Evolutionary conservation across 306 rosid species (phyloP).

Genomic region (Fragaria nilgerrensis): DNA sequence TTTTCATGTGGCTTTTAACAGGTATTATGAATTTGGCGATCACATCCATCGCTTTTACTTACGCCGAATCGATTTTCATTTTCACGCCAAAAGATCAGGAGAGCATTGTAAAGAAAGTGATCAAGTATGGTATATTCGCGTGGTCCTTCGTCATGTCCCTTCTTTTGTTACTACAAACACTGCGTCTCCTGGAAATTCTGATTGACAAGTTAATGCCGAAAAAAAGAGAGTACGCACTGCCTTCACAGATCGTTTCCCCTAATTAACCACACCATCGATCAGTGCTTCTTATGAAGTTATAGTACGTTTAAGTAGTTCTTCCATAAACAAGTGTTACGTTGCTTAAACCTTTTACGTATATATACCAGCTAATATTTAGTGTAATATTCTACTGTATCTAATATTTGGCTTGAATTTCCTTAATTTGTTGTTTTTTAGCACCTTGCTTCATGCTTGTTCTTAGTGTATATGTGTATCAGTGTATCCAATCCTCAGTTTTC

Average conservation of each 20-base stretch:
- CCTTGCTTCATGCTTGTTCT: not conserved
- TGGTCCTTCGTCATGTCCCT: constrained; percentile 13
- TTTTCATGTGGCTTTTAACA: constrained; percentile 17
- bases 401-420: too few species aligned
- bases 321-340: not conserved
- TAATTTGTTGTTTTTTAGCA: too few species aligned
- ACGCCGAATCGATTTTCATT: not conserved
- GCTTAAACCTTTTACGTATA: not conserved
- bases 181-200: not conserved
- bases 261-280: not conserved
- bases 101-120: not conserved
- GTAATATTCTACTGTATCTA: not conserved
- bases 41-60: constrained; percentile 9
- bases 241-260: not conserved
- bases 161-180: not conserved
- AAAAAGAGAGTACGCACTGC: not conserved
- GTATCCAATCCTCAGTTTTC: too few species aligned
- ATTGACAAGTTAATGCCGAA: not conserved
- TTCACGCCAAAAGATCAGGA: constrained; percentile 1
- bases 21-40: not conserved
- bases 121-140: not conserved
- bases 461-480: too few species aligned
- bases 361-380: not conserved
- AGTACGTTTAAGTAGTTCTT: not conserved
- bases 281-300: not conserved